Percentiles rank a stretch among this genome's conserved stretches.
These are phyloP conservation scores for Solanum chilense DNA, from an alignment of 257 asterid genomes.

Conservation along the genomic window DNA sequence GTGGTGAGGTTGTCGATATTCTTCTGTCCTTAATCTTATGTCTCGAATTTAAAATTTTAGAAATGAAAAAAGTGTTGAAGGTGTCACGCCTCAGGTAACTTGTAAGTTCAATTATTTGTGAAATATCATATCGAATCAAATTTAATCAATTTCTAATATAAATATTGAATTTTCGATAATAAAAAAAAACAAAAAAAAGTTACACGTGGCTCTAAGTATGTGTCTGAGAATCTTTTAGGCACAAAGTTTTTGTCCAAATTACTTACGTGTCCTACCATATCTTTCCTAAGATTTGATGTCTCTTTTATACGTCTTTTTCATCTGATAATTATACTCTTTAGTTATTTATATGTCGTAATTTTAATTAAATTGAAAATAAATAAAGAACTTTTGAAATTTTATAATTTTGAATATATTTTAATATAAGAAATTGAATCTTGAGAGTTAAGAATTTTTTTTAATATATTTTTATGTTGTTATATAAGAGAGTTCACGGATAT, in stretches of 20 bases:
- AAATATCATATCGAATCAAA: too few species aligned
- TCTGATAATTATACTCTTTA: not conserved
- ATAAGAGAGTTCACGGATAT: not conserved
- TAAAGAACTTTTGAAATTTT: not conserved
- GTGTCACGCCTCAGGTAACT: not conserved
- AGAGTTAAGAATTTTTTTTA: not conserved
- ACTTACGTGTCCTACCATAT: constrained; percentile 25
- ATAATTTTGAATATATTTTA: not conserved
- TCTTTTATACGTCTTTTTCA: not conserved
- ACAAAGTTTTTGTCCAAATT: constrained; percentile 13
- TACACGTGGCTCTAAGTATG: constrained; percentile 21
- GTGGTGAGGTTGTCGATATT: not conserved
- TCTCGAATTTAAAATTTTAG: not conserved
- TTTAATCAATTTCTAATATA: too few species aligned
- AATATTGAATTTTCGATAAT: too few species aligned
- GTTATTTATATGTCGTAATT: not conserved
- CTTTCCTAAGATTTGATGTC: not conserved
- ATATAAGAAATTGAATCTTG: not conserved
- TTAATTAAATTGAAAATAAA: not conserved
- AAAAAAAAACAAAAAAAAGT: not conserved
- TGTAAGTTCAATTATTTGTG: too few species aligned
- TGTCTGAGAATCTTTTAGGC: constrained; percentile 26
- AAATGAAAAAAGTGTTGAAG: not conserved
- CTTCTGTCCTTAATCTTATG: rapidly evolving
- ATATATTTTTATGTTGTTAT: not conserved